Percentiles rank a stretch among this genome's conserved stretches.
Conservation (phyloP, 768 basidiomycete genomes). For the Boletus subcaerulescens region DNA sequence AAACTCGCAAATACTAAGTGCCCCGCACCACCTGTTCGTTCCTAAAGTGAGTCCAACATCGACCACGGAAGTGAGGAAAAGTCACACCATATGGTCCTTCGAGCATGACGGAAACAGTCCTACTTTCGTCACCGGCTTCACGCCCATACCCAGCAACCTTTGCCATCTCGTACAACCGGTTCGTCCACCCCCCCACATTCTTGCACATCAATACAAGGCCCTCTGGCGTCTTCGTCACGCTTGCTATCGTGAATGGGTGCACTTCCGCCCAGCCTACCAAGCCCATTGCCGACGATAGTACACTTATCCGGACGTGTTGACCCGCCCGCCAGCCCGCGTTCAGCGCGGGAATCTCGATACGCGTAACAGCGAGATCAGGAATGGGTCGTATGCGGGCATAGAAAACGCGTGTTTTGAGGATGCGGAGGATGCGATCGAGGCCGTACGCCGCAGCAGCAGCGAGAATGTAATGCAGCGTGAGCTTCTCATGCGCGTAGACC, state of each 20-base stretch:
- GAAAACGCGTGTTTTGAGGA: constrained; percentile 44
- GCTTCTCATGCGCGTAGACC: constrained; percentile 23
- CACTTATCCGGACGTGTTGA: constrained; percentile 56
- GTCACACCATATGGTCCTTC: constrained; percentile 53
- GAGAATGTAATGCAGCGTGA: constrained; percentile 41
- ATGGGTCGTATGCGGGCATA: constrained; percentile 44
- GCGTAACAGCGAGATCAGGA: constrained; percentile 44
- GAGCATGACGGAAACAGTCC: constrained; percentile 39
- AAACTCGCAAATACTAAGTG: constrained; percentile 48
- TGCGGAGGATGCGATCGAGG: constrained; percentile 45
- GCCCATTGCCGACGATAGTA: constrained; percentile 40
- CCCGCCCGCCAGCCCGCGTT: constrained; percentile 57
- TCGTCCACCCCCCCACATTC: constrained; percentile 50
- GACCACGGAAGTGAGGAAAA: neutral
- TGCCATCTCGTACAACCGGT: constrained; percentile 40
- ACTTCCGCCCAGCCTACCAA: constrained; percentile 39
- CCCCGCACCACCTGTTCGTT: constrained; percentile 37
- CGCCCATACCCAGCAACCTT: constrained; percentile 35
- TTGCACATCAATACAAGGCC: constrained; percentile 53
- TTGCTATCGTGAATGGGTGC: constrained; percentile 56
- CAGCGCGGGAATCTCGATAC: constrained; percentile 44
- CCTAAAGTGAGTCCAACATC: constrained; percentile 3
- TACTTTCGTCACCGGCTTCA: constrained; percentile 21
- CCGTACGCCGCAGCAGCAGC: constrained; percentile 40
- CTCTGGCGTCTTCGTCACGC: constrained; percentile 37